These are phyloP conservation scores for Phyllosticta citrichinensis DNA, from an alignment of 2,329 filamentous ascomycete species.

Conservation along the genomic window DNA sequence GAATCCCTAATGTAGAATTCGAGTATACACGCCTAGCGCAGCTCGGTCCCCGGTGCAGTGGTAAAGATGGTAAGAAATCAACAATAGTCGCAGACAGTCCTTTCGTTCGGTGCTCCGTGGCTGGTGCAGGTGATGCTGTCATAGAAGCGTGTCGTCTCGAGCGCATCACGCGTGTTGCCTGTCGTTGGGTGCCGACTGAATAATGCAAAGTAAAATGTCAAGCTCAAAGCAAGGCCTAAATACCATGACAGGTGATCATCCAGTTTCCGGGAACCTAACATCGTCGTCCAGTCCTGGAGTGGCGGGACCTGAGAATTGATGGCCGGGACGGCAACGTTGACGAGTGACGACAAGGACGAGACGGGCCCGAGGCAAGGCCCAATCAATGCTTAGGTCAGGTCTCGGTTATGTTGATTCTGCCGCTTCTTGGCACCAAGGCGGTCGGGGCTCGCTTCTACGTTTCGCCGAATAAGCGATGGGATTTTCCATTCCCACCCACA, in stretches of 20 bases:
- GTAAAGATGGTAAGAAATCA: neutral
- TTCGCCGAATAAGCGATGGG: neutral
- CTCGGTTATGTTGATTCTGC: no score
- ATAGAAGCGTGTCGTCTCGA: neutral
- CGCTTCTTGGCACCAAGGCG: no score
- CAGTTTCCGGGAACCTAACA: neutral
- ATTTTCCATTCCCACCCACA: conserved; percentile 15
- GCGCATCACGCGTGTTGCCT: neutral
- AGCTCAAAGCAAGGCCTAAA: neutral
- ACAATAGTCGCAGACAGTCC: neutral
- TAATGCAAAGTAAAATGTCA: neutral
- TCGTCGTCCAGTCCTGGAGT: neutral
- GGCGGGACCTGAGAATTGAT: neutral
- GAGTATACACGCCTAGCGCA: neutral
- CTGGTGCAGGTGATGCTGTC: neutral
- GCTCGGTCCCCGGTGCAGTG: neutral
- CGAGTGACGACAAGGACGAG: no score
- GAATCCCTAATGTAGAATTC: neutral
- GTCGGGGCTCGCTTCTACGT: neutral
- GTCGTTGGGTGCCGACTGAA: neutral
- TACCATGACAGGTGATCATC: neutral
- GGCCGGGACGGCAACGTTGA: no score
- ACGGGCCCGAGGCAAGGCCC: neutral
- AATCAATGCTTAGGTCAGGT: neutral
- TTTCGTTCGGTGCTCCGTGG: neutral